Percentiles rank a stretch among this genome's conserved stretches.
Conservation (phyloP, 1,284 basidiomycete genomes). For the Irpex lacteus region DNA sequence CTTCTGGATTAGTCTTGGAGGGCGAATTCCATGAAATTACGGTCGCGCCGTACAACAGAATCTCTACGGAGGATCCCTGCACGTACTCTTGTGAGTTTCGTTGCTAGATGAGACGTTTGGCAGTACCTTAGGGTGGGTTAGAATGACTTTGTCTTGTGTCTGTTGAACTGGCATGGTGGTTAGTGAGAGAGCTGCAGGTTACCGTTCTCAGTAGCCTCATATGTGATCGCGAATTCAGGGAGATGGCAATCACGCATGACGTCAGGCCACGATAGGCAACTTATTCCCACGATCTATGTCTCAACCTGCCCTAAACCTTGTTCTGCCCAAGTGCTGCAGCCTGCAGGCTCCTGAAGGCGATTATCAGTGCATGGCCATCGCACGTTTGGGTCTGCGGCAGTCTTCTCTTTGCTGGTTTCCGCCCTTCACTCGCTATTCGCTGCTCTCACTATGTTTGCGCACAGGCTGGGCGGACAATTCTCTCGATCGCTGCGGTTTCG, state of each 20-base stretch:
- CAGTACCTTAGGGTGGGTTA: conserved; percentile 53
- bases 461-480: background rate
- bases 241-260: background rate
- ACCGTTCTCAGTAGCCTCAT: background rate
- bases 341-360: no score
- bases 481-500: background rate
- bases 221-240: background rate
- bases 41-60: conserved; percentile 81
- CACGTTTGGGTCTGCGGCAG: background rate
- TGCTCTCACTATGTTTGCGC: background rate
- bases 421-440: background rate
- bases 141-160: conserved; percentile 36
- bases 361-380: background rate
- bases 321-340: background rate
- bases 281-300: background rate
- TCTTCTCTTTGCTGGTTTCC: background rate
- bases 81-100: conserved; percentile 2
- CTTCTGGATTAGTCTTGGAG: conserved; percentile 32
- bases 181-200: background rate
- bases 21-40: conserved; percentile 73
- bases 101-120: background rate
- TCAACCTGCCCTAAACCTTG: background rate
- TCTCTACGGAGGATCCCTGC: conserved; percentile 70
- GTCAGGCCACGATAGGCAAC: background rate
- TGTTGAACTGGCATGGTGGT: conserved; percentile 49